Conservation (phyloP, 23 red algal species). For the Pyropia yezoensis region DNA sequence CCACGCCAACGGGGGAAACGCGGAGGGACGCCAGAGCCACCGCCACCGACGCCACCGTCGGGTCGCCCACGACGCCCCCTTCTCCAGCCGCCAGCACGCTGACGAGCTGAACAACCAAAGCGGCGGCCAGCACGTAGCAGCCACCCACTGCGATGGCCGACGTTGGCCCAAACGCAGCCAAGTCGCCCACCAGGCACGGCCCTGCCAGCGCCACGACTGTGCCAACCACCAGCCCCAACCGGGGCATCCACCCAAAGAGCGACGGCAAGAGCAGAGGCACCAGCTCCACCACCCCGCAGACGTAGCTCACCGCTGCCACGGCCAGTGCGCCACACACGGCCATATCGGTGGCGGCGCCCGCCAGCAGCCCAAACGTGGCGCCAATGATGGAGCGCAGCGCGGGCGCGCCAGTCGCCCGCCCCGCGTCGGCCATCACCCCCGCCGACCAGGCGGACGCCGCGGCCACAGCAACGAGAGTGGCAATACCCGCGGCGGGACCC, state of each 20-base stretch:
- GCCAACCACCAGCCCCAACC: slow-evolving; percentile 21
- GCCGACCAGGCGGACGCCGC: slow-evolving; percentile 33
- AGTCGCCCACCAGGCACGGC: slow-evolving; percentile 24
- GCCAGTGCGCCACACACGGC: slow-evolving; percentile 43
- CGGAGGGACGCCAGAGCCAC: not conserved
- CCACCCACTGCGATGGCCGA: slow-evolving; percentile 43
- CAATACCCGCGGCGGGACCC: slow-evolving; percentile 9
- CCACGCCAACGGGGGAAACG: slow-evolving; percentile 4
- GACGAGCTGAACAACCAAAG: slow-evolving; percentile 40
- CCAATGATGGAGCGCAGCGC: slow-evolving; percentile 37
- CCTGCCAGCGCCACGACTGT: slow-evolving; percentile 32
- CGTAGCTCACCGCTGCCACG: slow-evolving; percentile 62
- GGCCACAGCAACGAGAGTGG: slow-evolving; percentile 33
- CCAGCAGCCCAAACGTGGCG: slow-evolving; percentile 25
- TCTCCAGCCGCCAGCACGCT: not conserved
- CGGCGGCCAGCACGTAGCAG: slow-evolving; percentile 53
- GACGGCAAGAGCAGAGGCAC: slow-evolving; percentile 44
- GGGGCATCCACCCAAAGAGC: slow-evolving; percentile 10
- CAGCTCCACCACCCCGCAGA: slow-evolving; percentile 60
- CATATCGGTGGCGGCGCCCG: slow-evolving; percentile 27
- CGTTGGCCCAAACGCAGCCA: slow-evolving; percentile 57
- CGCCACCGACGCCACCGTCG: slow-evolving; percentile 19
- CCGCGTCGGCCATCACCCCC: slow-evolving; percentile 41
- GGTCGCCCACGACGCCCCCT: not conserved
- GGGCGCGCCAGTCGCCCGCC: not conserved